These are phyloP conservation scores for Pythium pectinolyticum DNA, from an alignment of 352 stramenopile genomes.

Conservation along the genomic window DNA sequence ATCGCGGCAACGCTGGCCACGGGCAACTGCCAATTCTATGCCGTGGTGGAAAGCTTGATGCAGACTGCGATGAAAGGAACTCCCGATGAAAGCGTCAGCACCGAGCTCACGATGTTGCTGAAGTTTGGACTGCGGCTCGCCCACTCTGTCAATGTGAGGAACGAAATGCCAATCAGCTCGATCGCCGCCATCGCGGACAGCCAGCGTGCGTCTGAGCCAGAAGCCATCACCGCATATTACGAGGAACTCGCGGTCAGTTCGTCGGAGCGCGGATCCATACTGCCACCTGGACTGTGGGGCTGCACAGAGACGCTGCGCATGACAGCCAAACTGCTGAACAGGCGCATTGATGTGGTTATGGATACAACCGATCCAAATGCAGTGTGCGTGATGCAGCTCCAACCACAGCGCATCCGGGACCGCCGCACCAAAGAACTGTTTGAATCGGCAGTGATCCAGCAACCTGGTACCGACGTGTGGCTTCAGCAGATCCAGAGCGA, in stretches of 20 bases:
- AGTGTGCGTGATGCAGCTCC: not conserved
- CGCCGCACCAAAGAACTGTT: not conserved
- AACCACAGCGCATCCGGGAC: not conserved
- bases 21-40: slow-evolving; percentile 15
- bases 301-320: slow-evolving; percentile 1
- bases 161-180: not conserved
- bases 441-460: not conserved
- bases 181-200: too few species aligned
- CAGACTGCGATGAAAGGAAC: not conserved
- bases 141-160: not conserved
- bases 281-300: slow-evolving; percentile 6
- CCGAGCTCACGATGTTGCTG: not conserved
- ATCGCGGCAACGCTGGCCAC: not conserved
- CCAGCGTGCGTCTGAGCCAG: too few species aligned
- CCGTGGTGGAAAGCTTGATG: not conserved
- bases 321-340: not conserved
- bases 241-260: not conserved
- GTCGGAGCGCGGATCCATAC: not conserved
- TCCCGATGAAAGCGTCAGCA: not conserved
- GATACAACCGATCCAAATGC: not conserved
- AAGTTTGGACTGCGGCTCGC: not conserved
- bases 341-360: not conserved
- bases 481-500: not conserved
- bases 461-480: not conserved
- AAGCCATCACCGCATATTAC: not conserved